phyloP scores from a whole-genome alignment of 192 early-diverging fungal species.

The Umbelopsis vinacea region DNA sequence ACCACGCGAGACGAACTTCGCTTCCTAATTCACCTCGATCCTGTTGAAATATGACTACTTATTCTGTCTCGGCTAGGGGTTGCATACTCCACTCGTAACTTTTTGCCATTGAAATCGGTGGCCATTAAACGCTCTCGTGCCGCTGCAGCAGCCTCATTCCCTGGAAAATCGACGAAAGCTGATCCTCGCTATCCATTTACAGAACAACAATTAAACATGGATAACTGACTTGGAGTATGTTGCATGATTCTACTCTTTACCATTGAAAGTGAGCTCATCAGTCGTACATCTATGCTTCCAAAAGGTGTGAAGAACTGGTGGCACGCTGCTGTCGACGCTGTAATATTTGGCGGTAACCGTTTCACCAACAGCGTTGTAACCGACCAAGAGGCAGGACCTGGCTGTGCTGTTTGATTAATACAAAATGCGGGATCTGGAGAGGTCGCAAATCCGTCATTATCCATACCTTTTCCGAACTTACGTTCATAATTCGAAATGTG shows the following conservation, averaged over 20 bases:
- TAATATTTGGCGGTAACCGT: neutral
- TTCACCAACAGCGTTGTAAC: neutral
- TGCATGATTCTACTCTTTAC: conserved; percentile 5
- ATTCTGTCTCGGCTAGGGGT: conserved; percentile 31
- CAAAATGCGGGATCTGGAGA: neutral
- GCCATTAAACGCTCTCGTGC: conserved; percentile 39
- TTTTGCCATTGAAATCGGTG: conserved; percentile 28
- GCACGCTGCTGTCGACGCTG: neutral
- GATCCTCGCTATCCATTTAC: conserved; percentile 33
- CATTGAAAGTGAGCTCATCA: conserved; percentile 25
- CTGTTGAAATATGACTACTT: conserved; percentile 12
- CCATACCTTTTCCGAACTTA: too few species aligned
- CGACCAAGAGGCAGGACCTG: neutral
- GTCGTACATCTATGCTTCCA: conserved; percentile 20
- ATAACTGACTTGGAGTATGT: too few species aligned
- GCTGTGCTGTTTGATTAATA: neutral
- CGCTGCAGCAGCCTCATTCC: conserved; percentile 31
- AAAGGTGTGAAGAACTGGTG: conserved; percentile 4
- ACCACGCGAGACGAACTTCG: neutral
- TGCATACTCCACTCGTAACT: conserved; percentile 48
- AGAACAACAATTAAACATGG: neutral
- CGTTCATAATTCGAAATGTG: too few species aligned
- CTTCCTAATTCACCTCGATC: neutral
- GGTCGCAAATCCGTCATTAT: neutral
- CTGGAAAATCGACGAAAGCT: conserved; percentile 47